These are phyloP conservation scores for Paecilomyces fulvus DNA, from an alignment of 2,329 filamentous ascomycete genomes.

Conservation along the genomic window DNA sequence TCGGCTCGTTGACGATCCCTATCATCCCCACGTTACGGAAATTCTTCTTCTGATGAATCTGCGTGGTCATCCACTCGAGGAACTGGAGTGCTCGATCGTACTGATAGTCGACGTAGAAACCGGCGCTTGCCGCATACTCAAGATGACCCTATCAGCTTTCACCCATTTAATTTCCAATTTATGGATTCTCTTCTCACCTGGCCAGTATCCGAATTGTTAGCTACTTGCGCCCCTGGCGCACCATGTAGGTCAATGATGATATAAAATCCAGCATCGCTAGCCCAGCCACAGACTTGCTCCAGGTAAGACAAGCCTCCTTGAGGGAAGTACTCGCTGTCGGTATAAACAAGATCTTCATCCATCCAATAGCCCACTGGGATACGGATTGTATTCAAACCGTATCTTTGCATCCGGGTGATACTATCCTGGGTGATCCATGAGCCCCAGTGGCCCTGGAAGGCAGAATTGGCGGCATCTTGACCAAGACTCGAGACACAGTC, in stretches of 20 bases:
- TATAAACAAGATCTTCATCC: slow-evolving; percentile 41
- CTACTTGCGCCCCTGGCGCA: slow-evolving; percentile 42
- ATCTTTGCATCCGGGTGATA: slow-evolving; percentile 41
- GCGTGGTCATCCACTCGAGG: slow-evolving; percentile 48
- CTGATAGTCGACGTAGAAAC: slow-evolving; percentile 51
- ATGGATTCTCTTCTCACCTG: slow-evolving; percentile 14
- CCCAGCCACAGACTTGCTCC: slow-evolving; percentile 40
- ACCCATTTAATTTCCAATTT: not conserved
- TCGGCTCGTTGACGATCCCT: slow-evolving; percentile 51
- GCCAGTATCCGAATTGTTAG: slow-evolving; percentile 42
- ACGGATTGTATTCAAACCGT: slow-evolving; percentile 46
- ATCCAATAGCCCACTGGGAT: slow-evolving; percentile 52
- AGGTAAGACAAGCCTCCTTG: slow-evolving; percentile 41
- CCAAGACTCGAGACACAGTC: slow-evolving; percentile 45
- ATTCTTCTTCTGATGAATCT: slow-evolving; percentile 41
- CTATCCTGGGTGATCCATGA: slow-evolving; percentile 44
- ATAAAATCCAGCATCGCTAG: slow-evolving; percentile 43
- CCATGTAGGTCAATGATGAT: slow-evolving; percentile 49
- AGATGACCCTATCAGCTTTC: not conserved
- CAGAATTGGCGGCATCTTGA: slow-evolving; percentile 38
- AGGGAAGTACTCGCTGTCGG: slow-evolving; percentile 44
- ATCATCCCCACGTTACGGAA: slow-evolving; percentile 53
- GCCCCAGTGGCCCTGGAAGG: slow-evolving; percentile 45
- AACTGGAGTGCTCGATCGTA: slow-evolving; percentile 49
- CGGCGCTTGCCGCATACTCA: slow-evolving; percentile 31